These are phyloP conservation scores for Hygrophorus pudorinus DNA, from an alignment of 768 basidiomycete genomes.

Conservation along the genomic window DNA sequence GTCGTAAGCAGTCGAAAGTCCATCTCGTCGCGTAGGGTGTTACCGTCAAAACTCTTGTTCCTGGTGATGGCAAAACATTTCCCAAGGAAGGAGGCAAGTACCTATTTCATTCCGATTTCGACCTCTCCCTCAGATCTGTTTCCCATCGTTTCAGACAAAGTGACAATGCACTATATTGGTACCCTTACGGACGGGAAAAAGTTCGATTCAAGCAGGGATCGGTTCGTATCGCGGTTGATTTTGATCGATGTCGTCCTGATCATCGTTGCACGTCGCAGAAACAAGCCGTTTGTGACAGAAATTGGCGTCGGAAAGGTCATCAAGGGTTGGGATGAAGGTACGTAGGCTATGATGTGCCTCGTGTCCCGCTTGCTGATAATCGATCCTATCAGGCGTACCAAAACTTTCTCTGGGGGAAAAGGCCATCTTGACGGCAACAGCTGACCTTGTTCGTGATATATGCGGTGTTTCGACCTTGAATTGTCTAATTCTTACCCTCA, in stretches of 20 bases:
- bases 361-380: slow-evolving; percentile 4
- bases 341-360: slow-evolving; percentile 12
- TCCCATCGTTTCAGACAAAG: slow-evolving; percentile 40
- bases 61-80: slow-evolving; percentile 55
- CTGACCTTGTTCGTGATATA: slow-evolving; percentile 62
- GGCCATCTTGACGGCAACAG: slow-evolving; percentile 50
- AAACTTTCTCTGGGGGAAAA: slow-evolving; percentile 71
- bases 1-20: slow-evolving; percentile 9
- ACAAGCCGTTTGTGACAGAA: slow-evolving; percentile 49
- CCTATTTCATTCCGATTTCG: slow-evolving; percentile 9
- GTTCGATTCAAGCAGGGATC: slow-evolving; percentile 74
- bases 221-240: slow-evolving; percentile 32
- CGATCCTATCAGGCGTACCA: slow-evolving; percentile 46
- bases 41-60: slow-evolving; percentile 41
- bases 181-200: slow-evolving; percentile 49
- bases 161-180: slow-evolving; percentile 74
- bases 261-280: slow-evolving; percentile 26
- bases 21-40: slow-evolving; percentile 46
- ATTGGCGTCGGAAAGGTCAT: slow-evolving; percentile 82
- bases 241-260: slow-evolving; percentile 6
- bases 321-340: slow-evolving; percentile 87
- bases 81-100: slow-evolving; percentile 64
- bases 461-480: slow-evolving; percentile 6
- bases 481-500: slow-evolving; percentile 2
- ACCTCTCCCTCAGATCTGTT: slow-evolving; percentile 7